Conservation (phyloP, 768 basidiomycete species). For the Neoboletus magnificus region DNA sequence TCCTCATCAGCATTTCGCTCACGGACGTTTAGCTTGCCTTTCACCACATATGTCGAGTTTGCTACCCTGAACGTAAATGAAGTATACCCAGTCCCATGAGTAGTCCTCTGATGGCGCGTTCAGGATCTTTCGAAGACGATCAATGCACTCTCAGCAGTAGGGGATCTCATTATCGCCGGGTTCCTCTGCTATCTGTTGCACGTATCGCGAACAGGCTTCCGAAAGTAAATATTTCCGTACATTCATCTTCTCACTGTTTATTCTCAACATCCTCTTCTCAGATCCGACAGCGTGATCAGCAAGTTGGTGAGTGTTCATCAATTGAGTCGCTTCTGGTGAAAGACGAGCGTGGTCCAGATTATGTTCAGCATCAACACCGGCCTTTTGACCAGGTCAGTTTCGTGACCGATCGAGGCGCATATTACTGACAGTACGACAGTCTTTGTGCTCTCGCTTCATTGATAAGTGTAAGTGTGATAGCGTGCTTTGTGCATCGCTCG, state of each 20-base stretch:
- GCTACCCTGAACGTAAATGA: conserved; percentile 39
- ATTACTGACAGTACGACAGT: conserved; percentile 23
- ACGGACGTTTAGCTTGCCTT: conserved; percentile 30
- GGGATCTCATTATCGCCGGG: conserved; percentile 48
- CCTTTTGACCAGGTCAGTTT: conserved; percentile 31
- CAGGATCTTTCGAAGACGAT: conserved; percentile 45
- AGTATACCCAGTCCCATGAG: not conserved
- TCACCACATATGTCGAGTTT: conserved; percentile 41
- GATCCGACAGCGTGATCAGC: conserved; percentile 51
- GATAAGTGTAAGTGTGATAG: conserved; percentile 38
- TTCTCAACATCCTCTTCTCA: not conserved
- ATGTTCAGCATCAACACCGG: conserved; percentile 50
- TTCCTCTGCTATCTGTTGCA: too few species aligned
- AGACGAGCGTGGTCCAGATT: conserved; percentile 32
- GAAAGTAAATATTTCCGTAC: too few species aligned
- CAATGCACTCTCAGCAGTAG: conserved; percentile 46
- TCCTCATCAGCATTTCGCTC: not conserved
- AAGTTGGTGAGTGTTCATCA: conserved; percentile 30
- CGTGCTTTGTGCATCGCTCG: not conserved
- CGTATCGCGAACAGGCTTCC: too few species aligned
- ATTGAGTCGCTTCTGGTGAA: not conserved
- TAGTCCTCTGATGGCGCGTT: not conserved
- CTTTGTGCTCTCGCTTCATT: conserved; percentile 55
- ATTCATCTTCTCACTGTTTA: not conserved
- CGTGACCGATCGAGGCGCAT: not conserved